Base-by-base conservation (phyloP, 2,329 filamentous ascomycete species). In the Scytalidium sp. region DNA sequence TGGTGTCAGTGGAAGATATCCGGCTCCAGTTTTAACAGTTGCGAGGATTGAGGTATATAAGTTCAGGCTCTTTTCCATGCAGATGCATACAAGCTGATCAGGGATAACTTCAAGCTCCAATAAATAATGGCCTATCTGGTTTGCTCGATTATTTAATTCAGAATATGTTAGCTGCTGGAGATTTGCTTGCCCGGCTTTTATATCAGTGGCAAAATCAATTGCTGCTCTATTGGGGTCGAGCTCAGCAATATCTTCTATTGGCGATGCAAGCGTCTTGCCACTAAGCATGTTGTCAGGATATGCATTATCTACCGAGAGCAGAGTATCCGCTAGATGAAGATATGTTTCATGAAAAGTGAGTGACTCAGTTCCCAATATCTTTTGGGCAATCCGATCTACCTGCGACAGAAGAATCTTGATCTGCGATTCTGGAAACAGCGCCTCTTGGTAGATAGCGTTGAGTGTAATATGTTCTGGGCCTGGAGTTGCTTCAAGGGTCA, bases 401-500 rank as follows among this genome's bases (percentile, higher is more conserved):
- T 94, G 88, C 2, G 70, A 60, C 1, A 82, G 64, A 3, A 96
- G 62, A 1, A 80, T 50, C 0, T 73, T 60, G 2, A 84, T 73
- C 49, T 91, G 81, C 0, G 69, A 61, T 9, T 69, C 53, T 0
- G 85, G 75, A 13, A 94, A 71, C 2, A 74, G 53, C 3, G 73
- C 68, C 29, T 72, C 58, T 55, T 83, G 74, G 58, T 76, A 86
- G 13, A 78, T 85, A 8, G 74, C 74, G 53, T 76, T 78, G 6
- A 75, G 66, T n/a, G 62, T 58, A 15, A 86, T 63, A n/a, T 58
- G 59, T 6, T 73, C 66, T 0, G 64, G 60, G 2, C 57, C 64
- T 0, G 91, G 90, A 64, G 91, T 85, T 11, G 94, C 73, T 61
- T 96, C 91, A 6, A 96, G 64, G 2, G 92, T 77, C 1, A 95